Evolutionary conservation across 1,139 yeast genomes (phyloP), one percentile per base, ranked within the genome.

Genomic region (Saccharomycopsis hybrid): DNA sequence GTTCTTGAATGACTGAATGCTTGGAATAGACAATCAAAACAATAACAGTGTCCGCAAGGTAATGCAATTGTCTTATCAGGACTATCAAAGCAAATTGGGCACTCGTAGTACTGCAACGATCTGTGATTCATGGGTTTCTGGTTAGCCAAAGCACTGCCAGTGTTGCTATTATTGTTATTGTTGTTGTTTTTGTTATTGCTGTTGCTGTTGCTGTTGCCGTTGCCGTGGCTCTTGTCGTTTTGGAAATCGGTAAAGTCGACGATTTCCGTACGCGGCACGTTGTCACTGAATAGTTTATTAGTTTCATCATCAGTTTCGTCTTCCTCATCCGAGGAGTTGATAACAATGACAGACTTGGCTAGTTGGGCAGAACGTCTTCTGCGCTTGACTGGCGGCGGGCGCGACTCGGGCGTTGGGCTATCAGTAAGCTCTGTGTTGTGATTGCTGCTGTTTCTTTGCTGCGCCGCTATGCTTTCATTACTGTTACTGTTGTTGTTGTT

Each of bases 41-140:
- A 78, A 56, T 70, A 77, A 5, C 74, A 62, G 60, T 78, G 83
- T 0, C 82, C 82, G 62, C 83, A 78, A 0, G 75, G 73, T 2
- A 78, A 67, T 29, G 72, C 71, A 27, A 71, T 67, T 1, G 80
- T 70, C 7, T 63, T 58, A 18, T 66, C 70, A 2, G 79, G 77
- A 7, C 71, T 68, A 9, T 77, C 82, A 58, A 77, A 71, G 52
- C 82, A 78, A 25, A 78, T 73, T 0, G 79, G 77, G 59, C 81
- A 78, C 24, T 60, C 63, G 5, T 69, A 71, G 8, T 66, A 68
- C 33, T 61, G 62, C 13, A 70, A 56, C 2, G 55, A 52, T 24
- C 54, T 57, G 18, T 18, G 18, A 18, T 18, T 18, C 18, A 18
- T 18, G 18, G 18, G 18, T 18, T 18, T 18, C 18, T 18, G 18